Conservation (phyloP, 495 filamentous ascomycete species). For the Daldinia concentrica region DNA sequence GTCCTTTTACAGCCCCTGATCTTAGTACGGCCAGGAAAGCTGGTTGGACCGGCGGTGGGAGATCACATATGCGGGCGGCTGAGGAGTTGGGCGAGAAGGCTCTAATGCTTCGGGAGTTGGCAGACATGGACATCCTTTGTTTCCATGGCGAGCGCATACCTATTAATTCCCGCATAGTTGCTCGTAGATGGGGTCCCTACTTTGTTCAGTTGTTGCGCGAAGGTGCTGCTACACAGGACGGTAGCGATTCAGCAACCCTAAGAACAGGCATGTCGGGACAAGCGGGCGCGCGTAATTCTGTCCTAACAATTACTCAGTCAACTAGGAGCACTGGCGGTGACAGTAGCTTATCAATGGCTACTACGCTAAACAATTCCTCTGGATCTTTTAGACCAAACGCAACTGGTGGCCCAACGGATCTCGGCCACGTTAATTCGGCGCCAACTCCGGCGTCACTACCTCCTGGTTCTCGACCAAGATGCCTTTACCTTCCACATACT, state of each 20-base stretch:
- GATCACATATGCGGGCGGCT: constrained; percentile 71
- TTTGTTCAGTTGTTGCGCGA: constrained; percentile 90
- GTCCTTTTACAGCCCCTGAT: constrained; percentile 63
- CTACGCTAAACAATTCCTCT: constrained; percentile 61
- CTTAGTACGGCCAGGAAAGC: constrained; percentile 67
- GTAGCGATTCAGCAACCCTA: constrained; percentile 58
- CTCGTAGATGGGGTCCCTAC: constrained; percentile 91
- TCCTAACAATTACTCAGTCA: constrained; percentile 83
- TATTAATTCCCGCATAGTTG: constrained; percentile 88
- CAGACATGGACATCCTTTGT: constrained; percentile 97
- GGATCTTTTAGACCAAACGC: constrained; percentile 55
- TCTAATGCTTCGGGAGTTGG: constrained; percentile 78
- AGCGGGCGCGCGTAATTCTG: constrained; percentile 71
- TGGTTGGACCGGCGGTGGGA: constrained; percentile 73
- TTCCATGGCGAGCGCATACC: constrained; percentile 90
- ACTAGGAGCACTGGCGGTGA: constrained; percentile 59
- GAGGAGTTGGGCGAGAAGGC: constrained; percentile 86
- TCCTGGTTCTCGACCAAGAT: constrained; percentile 79
- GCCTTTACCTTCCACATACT: constrained; percentile 93
- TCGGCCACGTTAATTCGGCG: constrained; percentile 55
- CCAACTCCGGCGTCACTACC: constrained; percentile 64
- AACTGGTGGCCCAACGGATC: constrained; percentile 49
- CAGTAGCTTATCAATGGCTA: constrained; percentile 68
- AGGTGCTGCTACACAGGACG: constrained; percentile 68
- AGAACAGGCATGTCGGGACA: constrained; percentile 55